Conservation (phyloP, 352 stramenopile genomes). For the Pythium insidiosum region DNA sequence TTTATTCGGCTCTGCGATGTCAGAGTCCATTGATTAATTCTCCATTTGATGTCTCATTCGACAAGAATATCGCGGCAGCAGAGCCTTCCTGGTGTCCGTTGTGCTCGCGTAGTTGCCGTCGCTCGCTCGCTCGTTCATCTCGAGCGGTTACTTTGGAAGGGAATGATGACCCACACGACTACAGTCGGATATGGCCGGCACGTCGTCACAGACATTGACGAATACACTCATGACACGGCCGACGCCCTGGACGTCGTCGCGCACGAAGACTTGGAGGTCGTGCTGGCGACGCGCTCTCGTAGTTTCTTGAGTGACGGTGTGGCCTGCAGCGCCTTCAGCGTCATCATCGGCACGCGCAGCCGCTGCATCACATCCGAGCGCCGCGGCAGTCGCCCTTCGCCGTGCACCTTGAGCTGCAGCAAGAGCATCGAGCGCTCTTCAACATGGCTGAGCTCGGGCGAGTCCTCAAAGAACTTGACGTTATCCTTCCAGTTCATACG, state of each 20-base stretch:
- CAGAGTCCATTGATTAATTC: too few species aligned
- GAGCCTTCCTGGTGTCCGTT: too few species aligned
- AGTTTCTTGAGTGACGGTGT: slow-evolving; percentile 69
- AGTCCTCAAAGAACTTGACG: slow-evolving; percentile 76
- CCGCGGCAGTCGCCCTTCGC: slow-evolving; percentile 34
- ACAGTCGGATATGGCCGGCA: too few species aligned
- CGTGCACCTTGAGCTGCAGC: slow-evolving; percentile 44
- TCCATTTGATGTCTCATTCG: too few species aligned
- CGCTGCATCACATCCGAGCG: slow-evolving; percentile 15
- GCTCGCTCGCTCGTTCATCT: too few species aligned
- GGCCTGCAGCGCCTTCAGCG: slow-evolving; percentile 45
- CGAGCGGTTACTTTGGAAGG: too few species aligned
- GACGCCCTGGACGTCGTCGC: slow-evolving; percentile 24
- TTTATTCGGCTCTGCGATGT: too few species aligned
- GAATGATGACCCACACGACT: too few species aligned
- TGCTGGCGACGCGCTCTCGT: slow-evolving; percentile 21
- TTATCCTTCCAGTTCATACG: slow-evolving; percentile 87
- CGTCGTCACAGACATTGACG: too few species aligned
- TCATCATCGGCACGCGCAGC: slow-evolving; percentile 48
- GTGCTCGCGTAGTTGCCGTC: too few species aligned
- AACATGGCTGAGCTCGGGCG: slow-evolving; percentile 33
- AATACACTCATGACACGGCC: not conserved
- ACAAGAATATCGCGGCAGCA: too few species aligned
- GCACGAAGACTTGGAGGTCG: slow-evolving; percentile 11
- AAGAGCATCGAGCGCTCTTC: slow-evolving; percentile 54